A percentile compares a stretch with the other conserved stretches of the same genome.
Conservation (phyloP, 1,284 basidiomycete species). For the Ganoderma sinense region DNA sequence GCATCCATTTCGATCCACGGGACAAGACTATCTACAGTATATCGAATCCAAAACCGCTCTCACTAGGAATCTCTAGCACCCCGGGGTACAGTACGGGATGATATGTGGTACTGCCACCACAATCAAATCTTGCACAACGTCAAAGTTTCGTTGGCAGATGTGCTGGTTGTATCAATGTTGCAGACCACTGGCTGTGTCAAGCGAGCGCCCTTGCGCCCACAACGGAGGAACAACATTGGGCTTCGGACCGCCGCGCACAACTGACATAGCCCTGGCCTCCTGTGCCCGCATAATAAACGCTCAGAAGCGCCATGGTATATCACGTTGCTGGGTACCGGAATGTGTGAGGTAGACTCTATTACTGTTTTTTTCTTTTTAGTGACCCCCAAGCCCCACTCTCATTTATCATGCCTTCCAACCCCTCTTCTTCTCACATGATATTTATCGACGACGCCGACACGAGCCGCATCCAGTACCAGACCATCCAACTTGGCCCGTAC, state of each 20-base stretch:
- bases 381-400: background rate
- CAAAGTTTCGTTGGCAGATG: background rate
- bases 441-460: constrained; percentile 3
- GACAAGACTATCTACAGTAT: background rate
- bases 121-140: background rate
- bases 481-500: constrained; percentile 7
- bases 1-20: background rate
- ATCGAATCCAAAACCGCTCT: background rate
- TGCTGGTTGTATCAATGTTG: background rate
- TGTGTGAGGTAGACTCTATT: background rate
- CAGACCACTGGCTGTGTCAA: background rate
- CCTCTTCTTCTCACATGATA: background rate
- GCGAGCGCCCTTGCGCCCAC: background rate
- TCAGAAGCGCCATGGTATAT: background rate
- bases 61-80: background rate
- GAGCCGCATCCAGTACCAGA: background rate
- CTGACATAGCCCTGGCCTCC: background rate
- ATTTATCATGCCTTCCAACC: background rate
- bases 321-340: background rate
- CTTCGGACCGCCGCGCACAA: background rate
- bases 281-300: background rate
- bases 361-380: background rate
- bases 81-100: too few species aligned
- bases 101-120: background rate
- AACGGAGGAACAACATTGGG: background rate